These are phyloP conservation scores for Colletotrichum higginsianum DNA, from an alignment of 2,329 filamentous ascomycete species.

Conservation along the genomic window DNA sequence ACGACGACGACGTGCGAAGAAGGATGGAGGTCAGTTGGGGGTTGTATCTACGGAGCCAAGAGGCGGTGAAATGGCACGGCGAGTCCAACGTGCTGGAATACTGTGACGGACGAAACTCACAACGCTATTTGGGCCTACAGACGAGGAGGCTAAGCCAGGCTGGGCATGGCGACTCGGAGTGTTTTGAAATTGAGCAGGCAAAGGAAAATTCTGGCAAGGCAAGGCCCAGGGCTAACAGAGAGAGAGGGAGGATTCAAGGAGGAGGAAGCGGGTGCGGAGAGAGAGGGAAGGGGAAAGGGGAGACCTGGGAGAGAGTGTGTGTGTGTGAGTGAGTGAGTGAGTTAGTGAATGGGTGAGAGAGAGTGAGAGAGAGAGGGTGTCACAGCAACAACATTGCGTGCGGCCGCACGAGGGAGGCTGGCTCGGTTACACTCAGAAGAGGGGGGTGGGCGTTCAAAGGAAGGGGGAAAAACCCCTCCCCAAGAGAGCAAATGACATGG, in stretches of 20 bases:
- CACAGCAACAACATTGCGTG: conserved; percentile 36
- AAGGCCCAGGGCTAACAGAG: neutral
- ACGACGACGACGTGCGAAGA: conserved; percentile 40
- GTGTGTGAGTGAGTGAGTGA: too few relatives aligned
- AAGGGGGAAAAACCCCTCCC: neutral
- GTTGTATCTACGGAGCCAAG: conserved; percentile 31
- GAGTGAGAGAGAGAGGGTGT: conserved; percentile 14
- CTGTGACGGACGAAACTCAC: conserved; percentile 30
- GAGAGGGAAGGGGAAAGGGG: too few relatives aligned
- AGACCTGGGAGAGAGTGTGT: too few relatives aligned
- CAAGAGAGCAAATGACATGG: neutral
- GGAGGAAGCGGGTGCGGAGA: too few relatives aligned
- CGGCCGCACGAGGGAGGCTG: conserved; percentile 33
- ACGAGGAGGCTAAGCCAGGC: conserved; percentile 27
- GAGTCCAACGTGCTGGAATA: conserved; percentile 36
- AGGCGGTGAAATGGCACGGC: conserved; percentile 35
- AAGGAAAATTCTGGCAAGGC: neutral
- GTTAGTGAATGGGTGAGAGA: too few relatives aligned
- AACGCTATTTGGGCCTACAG: neutral
- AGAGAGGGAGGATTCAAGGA: neutral
- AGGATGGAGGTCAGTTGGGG: conserved; percentile 25
- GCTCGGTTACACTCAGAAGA: conserved; percentile 16
- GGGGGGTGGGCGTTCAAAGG: neutral
- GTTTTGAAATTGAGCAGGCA: conserved; percentile 33
- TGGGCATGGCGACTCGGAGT: conserved; percentile 23